phyloP scores from a whole-genome alignment of 176 grass and related monocot species.

The Melocanna baccifera region DNA sequence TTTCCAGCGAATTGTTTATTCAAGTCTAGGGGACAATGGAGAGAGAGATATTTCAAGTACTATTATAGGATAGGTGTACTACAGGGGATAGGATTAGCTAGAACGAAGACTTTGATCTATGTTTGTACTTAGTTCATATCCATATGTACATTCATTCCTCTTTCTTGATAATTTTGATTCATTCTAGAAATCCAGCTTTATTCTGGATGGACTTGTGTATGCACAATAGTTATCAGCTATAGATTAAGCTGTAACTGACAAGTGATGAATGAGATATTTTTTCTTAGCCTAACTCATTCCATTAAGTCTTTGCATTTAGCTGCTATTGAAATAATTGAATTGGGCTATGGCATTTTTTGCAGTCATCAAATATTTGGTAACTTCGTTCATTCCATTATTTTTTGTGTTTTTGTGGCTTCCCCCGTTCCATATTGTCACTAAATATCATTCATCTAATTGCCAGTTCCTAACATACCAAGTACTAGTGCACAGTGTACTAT shows the following conservation, averaged over 20 bases:
- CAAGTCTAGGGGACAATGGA: neutral
- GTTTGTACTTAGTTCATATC: slow-evolving; percentile 7
- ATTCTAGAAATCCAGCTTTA: neutral
- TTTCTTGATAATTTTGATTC: slow-evolving; percentile 22
- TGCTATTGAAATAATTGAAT: neutral
- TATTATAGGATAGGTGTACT: neutral
- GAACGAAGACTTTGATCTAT: neutral
- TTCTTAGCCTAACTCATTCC: neutral
- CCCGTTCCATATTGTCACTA: neutral
- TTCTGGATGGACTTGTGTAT: neutral
- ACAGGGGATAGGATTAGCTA: neutral
- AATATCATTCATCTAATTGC: neutral
- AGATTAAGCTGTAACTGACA: neutral
- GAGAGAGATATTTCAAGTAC: neutral
- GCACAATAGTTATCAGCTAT: neutral
- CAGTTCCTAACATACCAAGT: neutral
- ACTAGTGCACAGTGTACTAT: neutral
- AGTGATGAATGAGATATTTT: neutral
- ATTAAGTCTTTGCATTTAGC: neutral
- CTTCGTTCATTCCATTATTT: neutral
- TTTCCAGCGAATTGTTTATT: slow-evolving; percentile 13
- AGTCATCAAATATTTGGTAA: neutral
- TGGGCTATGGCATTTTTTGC: neutral
- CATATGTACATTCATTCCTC: slow-evolving; percentile 4
- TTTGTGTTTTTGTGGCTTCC: neutral